Percentiles rank a stretch among this genome's conserved stretches.
Conservation (phyloP, 306 rosid species). For the Dryas drummondii region DNA sequence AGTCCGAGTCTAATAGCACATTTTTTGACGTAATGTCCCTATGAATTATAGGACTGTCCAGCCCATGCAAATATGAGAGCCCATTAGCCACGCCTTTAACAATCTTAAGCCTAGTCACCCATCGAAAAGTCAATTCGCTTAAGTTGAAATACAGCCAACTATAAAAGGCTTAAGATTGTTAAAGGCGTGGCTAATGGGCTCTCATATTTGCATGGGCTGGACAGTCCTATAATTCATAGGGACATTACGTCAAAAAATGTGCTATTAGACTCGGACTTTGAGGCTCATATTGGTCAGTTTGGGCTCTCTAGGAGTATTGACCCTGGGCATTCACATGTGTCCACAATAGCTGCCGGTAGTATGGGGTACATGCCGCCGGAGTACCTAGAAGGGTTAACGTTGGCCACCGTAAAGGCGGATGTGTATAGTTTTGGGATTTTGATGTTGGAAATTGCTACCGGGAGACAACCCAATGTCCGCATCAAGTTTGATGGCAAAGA, state of each 20-base stretch:
- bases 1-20: constrained; percentile 55
- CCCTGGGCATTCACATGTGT: constrained; percentile 52
- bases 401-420: constrained; percentile 60
- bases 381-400: constrained; percentile 48
- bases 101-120: constrained; percentile 55
- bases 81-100: constrained; percentile 69
- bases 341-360: constrained; percentile 78
- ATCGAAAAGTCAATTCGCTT: constrained; percentile 25
- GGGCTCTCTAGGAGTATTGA: constrained; percentile 80
- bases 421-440: constrained; percentile 82
- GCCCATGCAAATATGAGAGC: constrained; percentile 57
- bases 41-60: constrained; percentile 70
- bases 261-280: constrained; percentile 51
- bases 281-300: constrained; percentile 86
- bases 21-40: constrained; percentile 83
- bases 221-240: constrained; percentile 71
- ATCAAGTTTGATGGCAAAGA: constrained; percentile 40
- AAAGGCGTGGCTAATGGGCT: constrained; percentile 74
- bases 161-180: constrained; percentile 59
- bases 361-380: constrained; percentile 97
- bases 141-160: constrained; percentile 44
- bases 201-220: constrained; percentile 53
- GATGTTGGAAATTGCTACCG: constrained; percentile 65
- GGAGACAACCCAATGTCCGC: constrained; percentile 62
- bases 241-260: constrained; percentile 84